Percentiles rank a stretch among this genome's conserved stretches.
Conservation (phyloP, 2,329 filamentous ascomycete species). For the Hymenoscyphus linearis region DNA sequence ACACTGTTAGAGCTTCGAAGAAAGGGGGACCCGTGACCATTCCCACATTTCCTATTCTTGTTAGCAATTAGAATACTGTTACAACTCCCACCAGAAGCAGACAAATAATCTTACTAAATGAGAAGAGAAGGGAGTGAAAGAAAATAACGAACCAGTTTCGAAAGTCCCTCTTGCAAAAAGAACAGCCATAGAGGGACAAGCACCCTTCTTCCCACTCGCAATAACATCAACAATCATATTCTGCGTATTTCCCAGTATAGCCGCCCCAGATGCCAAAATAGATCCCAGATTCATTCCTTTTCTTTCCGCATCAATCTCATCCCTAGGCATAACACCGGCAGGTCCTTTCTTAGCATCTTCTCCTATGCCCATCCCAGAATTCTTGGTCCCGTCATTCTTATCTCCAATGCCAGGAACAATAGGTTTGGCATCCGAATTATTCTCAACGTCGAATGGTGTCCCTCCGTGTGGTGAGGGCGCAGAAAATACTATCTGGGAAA, state of each 20-base stretch:
- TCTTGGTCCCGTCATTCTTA: background rate
- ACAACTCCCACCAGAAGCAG: background rate
- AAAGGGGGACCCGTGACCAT: conserved; percentile 26
- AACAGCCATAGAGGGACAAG: conserved; percentile 26
- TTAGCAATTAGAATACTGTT: background rate
- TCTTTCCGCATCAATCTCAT: background rate
- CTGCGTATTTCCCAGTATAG: conserved; percentile 19
- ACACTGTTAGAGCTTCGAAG: conserved; percentile 24
- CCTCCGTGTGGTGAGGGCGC: background rate
- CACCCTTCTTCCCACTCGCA: conserved; percentile 14
- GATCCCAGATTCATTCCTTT: background rate
- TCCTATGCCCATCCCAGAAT: background rate
- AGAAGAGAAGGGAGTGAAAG: background rate
- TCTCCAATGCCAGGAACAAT: background rate
- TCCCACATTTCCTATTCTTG: conserved; percentile 25
- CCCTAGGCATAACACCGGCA: background rate
- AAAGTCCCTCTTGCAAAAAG: conserved; percentile 25
- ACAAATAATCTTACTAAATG: background rate
- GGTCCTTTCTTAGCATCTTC: background rate
- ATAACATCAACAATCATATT: conserved; percentile 13
- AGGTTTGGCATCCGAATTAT: background rate
- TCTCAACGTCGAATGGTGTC: background rate
- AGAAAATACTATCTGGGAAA: background rate
- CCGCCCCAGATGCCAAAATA: conserved; percentile 13
- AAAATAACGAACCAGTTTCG: conserved; percentile 21